A percentile compares a stretch with the other conserved stretches of the same genome.
Conservation (phyloP, 78 protist genomes). For the Bigelowiella natans region DNA sequence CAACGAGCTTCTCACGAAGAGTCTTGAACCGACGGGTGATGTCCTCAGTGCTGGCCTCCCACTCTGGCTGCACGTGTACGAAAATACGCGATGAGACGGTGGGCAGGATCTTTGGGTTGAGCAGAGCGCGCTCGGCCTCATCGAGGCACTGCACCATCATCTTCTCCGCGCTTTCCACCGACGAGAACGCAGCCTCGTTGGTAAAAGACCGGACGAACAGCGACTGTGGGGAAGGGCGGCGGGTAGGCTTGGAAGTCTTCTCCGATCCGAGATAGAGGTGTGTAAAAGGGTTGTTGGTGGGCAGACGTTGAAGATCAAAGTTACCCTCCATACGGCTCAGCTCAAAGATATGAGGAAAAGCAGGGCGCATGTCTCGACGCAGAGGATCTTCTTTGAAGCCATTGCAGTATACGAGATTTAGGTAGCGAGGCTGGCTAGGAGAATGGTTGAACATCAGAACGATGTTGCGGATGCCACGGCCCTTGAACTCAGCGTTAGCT, state of each 20-base stretch:
- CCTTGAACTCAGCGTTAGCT: no score
- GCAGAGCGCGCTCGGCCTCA: conserved; percentile 57
- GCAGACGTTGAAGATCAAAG: background rate
- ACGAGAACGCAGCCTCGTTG: background rate
- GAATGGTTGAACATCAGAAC: background rate
- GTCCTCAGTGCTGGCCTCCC: conserved; percentile 30
- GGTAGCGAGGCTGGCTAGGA: background rate
- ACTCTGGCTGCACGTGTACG: conserved; percentile 65
- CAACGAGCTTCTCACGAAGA: background rate
- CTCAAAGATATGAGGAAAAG: background rate
- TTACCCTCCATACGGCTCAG: background rate
- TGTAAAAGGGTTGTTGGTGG: background rate
- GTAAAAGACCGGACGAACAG: background rate
- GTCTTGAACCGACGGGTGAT: background rate
- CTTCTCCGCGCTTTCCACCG: no score
- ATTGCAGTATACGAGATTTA: background rate
- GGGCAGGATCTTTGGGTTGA: background rate
- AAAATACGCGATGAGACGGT: conserved; percentile 52
- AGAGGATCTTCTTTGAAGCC: background rate
- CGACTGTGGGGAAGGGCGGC: background rate
- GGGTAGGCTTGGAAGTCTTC: no score
- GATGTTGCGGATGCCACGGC: background rate
- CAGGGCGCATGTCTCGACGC: background rate
- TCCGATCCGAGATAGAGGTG: no score
- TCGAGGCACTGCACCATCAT: no score